These are phyloP conservation scores for Leccinum variicolor DNA, from an alignment of 768 basidiomycete genomes.

Conservation along the genomic window DNA sequence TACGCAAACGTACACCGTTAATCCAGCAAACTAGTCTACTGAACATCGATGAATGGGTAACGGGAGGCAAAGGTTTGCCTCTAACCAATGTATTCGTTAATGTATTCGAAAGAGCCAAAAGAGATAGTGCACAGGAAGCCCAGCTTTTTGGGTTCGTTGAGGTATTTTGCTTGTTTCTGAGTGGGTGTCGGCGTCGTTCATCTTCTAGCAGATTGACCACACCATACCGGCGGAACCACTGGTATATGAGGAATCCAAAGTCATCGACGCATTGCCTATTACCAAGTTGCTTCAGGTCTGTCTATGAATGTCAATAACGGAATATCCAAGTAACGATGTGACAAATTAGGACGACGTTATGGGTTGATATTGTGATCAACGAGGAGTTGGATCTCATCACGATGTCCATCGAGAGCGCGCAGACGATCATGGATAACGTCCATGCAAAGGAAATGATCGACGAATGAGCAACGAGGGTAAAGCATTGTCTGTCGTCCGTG, in stretches of 20 bases:
- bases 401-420: slow-evolving; percentile 22
- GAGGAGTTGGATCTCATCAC: slow-evolving; percentile 14
- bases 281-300: slow-evolving; percentile 27
- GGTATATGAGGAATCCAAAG: slow-evolving; percentile 6
- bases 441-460: slow-evolving; percentile 17
- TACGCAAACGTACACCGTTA: slow-evolving; percentile 35
- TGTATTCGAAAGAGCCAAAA: slow-evolving; percentile 34
- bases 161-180: slow-evolving; percentile 23
- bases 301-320: neutral
- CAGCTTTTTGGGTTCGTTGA: slow-evolving; percentile 31
- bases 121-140: slow-evolving; percentile 18
- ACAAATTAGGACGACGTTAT: slow-evolving; percentile 32
- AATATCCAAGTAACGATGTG: neutral
- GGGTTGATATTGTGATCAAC: slow-evolving; percentile 29
- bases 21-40: slow-evolving; percentile 40
- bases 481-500: slow-evolving; percentile 5
- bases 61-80: slow-evolving; percentile 24
- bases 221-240: slow-evolving; percentile 26
- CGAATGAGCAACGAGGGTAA: slow-evolving; percentile 20
- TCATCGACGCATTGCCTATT: slow-evolving; percentile 16
- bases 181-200: neutral
- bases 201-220: slow-evolving; percentile 32
- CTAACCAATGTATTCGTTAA: slow-evolving; percentile 46
- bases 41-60: slow-evolving; percentile 37
- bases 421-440: slow-evolving; percentile 10